Evolutionary conservation across 352 stramenopile genomes (phyloP).

Genomic region (Blastocystis sp.): DNA sequence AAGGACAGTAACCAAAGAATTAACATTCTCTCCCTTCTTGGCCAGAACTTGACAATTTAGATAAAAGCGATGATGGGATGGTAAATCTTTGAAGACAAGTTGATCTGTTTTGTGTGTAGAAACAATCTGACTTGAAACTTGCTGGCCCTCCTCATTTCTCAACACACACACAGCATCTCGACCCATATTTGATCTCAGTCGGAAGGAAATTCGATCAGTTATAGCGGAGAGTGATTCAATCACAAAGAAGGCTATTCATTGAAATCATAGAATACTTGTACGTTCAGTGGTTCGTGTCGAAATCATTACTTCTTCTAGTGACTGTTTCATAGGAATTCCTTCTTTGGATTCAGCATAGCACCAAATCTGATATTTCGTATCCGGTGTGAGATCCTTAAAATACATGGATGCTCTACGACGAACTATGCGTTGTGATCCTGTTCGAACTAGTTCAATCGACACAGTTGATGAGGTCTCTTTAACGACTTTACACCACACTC

Average conservation of each 20-base stretch:
- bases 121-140: neutral
- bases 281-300: neutral
- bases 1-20: neutral
- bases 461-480: neutral
- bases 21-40: neutral
- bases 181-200: neutral
- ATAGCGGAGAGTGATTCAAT: neutral
- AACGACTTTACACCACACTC: neutral
- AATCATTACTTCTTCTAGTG: neutral
- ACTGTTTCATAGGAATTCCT: neutral
- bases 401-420: neutral
- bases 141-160: neutral
- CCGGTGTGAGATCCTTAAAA: neutral
- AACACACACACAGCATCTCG: conserved; percentile 5
- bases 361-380: conserved; percentile 35
- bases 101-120: neutral
- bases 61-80: neutral
- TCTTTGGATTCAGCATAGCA: conserved; percentile 34
- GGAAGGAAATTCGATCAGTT: neutral
- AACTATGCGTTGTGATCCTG: neutral
- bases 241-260: neutral
- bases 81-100: neutral
- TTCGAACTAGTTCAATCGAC: conserved; percentile 6
- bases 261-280: neutral
- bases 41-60: conserved; percentile 6